Percentiles rank a stretch among this genome's conserved stretches.
Conservation (phyloP, 441 rosid genomes). For the Euphorbia celastroides region DNA sequence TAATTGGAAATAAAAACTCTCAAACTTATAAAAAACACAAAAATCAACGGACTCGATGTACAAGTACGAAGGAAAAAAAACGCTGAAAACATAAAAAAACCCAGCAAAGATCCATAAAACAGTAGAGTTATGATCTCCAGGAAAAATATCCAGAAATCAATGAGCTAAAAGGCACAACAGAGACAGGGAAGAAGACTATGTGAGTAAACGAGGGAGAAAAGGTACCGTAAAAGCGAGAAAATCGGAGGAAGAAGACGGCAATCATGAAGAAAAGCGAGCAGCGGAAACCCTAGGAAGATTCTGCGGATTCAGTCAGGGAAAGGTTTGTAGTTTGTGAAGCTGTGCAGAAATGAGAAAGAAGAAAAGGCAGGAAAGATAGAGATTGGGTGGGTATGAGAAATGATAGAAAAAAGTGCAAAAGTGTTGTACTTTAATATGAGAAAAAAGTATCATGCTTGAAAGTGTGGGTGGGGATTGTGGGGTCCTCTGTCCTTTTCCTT, state of each 20-base stretch:
- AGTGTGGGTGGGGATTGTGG: conserved; percentile 30
- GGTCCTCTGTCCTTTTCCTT: conserved; percentile 34
- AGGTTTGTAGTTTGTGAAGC: too few relatives aligned
- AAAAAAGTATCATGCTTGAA: too few relatives aligned
- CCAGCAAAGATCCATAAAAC: neutral
- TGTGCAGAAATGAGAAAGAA: neutral
- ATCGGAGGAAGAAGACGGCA: neutral
- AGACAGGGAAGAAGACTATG: neutral
- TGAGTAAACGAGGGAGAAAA: neutral
- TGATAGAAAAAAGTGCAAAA: conserved; percentile 56
- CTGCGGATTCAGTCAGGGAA: too few relatives aligned
- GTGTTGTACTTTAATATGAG: too few relatives aligned
- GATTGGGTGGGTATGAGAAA: conserved; percentile 42
- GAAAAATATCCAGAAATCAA: neutral
- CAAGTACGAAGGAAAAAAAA: conserved; percentile 15
- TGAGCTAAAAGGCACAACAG: neutral
- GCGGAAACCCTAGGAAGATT: neutral
- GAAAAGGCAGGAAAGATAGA: conserved; percentile 27
- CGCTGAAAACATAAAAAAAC: neutral
- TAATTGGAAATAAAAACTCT: neutral
- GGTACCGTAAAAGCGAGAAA: conserved; percentile 11
- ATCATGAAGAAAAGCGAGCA: conserved; percentile 5
- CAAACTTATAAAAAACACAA: neutral
- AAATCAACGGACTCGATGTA: neutral
- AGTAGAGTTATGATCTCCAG: neutral